These are phyloP conservation scores for Bimuria novae-zelandiae DNA, from an alignment of 2,329 filamentous ascomycete genomes.

Conservation along the genomic window DNA sequence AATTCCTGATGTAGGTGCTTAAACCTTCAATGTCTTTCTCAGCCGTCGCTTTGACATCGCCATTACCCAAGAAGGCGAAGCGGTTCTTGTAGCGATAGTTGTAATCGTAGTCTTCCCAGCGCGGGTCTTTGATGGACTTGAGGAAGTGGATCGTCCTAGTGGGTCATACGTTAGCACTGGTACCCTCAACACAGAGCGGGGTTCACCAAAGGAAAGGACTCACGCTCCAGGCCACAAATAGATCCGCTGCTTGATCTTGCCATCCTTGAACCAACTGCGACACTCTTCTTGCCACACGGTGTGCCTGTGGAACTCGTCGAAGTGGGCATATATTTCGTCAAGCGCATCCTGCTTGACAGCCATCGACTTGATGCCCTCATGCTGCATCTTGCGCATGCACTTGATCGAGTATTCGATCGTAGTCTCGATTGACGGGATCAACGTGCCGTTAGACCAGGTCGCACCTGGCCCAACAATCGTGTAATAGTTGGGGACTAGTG, in stretches of 20 bases:
- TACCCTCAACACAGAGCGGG: constrained; percentile 34
- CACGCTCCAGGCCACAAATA: constrained; percentile 42
- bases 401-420: constrained; percentile 42
- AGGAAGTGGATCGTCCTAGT: constrained; percentile 45
- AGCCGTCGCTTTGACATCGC: constrained; percentile 52
- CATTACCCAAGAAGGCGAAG: constrained; percentile 41
- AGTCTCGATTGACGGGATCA: constrained; percentile 53
- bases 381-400: constrained; percentile 42
- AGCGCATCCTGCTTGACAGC: constrained; percentile 37
- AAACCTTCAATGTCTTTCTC: constrained; percentile 48
- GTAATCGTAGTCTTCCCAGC: constrained; percentile 54
- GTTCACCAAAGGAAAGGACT: constrained; percentile 22
- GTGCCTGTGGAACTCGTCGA: constrained; percentile 36
- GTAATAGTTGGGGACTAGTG: constrained; percentile 50
- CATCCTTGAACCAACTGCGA: constrained; percentile 43
- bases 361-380: constrained; percentile 37
- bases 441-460: constrained; percentile 52
- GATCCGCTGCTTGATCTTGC: constrained; percentile 39
- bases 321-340: constrained; percentile 37
- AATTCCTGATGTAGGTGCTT: constrained; percentile 52
- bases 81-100: constrained; percentile 44
- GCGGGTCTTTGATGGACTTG: constrained; percentile 46
- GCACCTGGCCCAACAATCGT: constrained; percentile 50
- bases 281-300: constrained; percentile 43
- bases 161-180: constrained; percentile 25